These are phyloP conservation scores for Lasiodiplodia citricola DNA, from an alignment of 2,329 filamentous ascomycete species.

Conservation along the genomic window DNA sequence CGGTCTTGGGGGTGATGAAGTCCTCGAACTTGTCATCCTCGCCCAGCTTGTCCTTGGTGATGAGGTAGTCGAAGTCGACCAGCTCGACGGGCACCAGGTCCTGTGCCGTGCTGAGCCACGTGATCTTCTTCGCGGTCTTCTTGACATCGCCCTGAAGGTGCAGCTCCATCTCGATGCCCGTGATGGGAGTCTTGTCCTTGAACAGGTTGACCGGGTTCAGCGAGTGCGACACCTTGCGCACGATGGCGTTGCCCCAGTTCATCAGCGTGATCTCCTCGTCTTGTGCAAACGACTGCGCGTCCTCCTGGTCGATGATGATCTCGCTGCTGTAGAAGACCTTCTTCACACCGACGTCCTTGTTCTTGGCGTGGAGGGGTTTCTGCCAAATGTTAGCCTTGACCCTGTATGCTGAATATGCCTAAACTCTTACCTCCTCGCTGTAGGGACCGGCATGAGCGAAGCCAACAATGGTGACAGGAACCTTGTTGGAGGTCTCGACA, in stretches of 20 bases:
- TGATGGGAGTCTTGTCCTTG: conserved; percentile 63
- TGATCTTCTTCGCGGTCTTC: conserved; percentile 94
- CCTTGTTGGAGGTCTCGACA: conserved; percentile 70
- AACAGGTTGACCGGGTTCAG: conserved; percentile 53
- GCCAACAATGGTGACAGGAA: conserved; percentile 72
- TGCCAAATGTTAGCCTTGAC: conserved; percentile 62
- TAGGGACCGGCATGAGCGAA: conserved; percentile 61
- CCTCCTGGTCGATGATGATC: conserved; percentile 83
- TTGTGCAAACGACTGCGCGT: conserved; percentile 79
- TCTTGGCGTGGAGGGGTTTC: conserved; percentile 89
- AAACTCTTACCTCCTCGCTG: conserved; percentile 32
- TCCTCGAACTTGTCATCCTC: conserved; percentile 86
- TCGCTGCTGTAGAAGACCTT: conserved; percentile 78
- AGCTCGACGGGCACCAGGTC: conserved; percentile 81
- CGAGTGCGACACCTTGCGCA: conserved; percentile 67
- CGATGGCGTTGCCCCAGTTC: conserved; percentile 92
- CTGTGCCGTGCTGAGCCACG: conserved; percentile 83
- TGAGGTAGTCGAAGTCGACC: conserved; percentile 93
- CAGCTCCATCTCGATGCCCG: conserved; percentile 78
- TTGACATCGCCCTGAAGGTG: conserved; percentile 93
- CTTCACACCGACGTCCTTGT: conserved; percentile 82
- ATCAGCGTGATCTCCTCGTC: conserved; percentile 94
- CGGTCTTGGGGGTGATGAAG: conserved; percentile 77
- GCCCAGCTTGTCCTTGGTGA: conserved; percentile 93
- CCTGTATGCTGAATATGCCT: conserved; percentile 32